These are phyloP conservation scores for Hippophae rhamnoides DNA, from an alignment of 306 rosid species.

Conservation along the genomic window DNA sequence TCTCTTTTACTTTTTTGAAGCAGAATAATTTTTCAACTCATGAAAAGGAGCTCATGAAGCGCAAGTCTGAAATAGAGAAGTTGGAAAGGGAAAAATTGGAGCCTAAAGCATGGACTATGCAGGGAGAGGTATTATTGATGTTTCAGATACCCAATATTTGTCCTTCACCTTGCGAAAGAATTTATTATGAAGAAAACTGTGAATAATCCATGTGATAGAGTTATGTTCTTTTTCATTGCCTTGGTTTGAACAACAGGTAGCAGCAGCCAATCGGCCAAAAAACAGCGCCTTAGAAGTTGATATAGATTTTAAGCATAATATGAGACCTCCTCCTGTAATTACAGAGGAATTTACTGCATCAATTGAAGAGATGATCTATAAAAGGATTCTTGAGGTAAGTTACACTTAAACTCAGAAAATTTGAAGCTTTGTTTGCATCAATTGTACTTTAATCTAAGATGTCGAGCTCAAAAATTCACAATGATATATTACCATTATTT, in stretches of 20 bases:
- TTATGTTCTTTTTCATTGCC: neutral
- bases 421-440: neutral
- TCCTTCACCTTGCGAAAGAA: neutral
- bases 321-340: conserved; percentile 77
- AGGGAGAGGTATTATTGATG: conserved; percentile 64
- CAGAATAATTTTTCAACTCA: conserved; percentile 52
- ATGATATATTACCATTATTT: neutral
- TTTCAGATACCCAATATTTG: conserved; percentile 1
- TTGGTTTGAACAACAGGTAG: conserved; percentile 42
- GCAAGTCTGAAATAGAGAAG: conserved; percentile 53
- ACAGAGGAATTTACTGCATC: conserved; percentile 82
- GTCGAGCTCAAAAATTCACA: neutral
- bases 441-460: neutral
- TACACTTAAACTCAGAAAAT: neutral
- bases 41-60: conserved; percentile 47
- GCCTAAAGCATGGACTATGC: conserved; percentile 81
- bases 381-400: conserved; percentile 69
- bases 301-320: conserved; percentile 83
- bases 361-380: conserved; percentile 68
- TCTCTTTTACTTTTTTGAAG: conserved; percentile 23
- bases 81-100: conserved; percentile 76
- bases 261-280: conserved; percentile 75
- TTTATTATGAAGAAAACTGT: no score
- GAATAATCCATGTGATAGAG: no score
- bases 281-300: conserved; percentile 86